phyloP scores from a whole-genome alignment of 192 early-diverging fungal genomes.

The Backusella macrospora region DNA sequence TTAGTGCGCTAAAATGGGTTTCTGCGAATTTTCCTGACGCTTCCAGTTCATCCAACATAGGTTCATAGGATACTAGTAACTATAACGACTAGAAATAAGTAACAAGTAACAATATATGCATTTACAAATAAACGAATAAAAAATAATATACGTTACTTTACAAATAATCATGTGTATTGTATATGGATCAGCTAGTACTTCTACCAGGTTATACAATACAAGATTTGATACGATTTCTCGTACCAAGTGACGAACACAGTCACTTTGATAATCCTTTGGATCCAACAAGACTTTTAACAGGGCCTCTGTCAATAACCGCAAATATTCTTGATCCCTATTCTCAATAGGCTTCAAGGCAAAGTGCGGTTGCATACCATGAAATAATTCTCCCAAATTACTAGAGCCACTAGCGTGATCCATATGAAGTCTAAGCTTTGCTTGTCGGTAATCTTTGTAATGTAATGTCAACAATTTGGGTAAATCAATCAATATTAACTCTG shows the following conservation, averaged over 20 bases:
- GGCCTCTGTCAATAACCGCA: slow-evolving; percentile 46
- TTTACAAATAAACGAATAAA: background rate
- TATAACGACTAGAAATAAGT: background rate
- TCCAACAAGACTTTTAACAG: slow-evolving; percentile 43
- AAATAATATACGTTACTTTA: slow-evolving; percentile 40
- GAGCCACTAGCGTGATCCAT: slow-evolving; percentile 50
- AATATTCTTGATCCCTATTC: slow-evolving; percentile 50
- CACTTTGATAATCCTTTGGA: slow-evolving; percentile 44
- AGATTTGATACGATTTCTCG: slow-evolving; percentile 51
- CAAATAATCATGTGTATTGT: slow-evolving; percentile 56
- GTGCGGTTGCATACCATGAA: slow-evolving; percentile 59
- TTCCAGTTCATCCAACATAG: slow-evolving; percentile 26
- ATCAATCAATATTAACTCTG: slow-evolving; percentile 45
- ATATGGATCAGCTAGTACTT: slow-evolving; percentile 51
- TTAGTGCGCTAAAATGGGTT: slow-evolving; percentile 29
- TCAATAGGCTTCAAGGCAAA: slow-evolving; percentile 46
- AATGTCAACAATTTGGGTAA: slow-evolving; percentile 49
- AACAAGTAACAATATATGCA: background rate
- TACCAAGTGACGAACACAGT: slow-evolving; percentile 48
- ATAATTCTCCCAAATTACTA: slow-evolving; percentile 35
- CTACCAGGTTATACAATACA: slow-evolving; percentile 44
- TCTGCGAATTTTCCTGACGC: slow-evolving; percentile 25
- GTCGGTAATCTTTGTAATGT: slow-evolving; percentile 52
- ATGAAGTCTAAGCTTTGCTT: slow-evolving; percentile 41
- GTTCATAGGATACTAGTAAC: slow-evolving; percentile 27